A percentile compares a stretch with the other conserved stretches of the same genome.
Conservation (phyloP, 306 rosid species). For the Quercus variabilis region DNA sequence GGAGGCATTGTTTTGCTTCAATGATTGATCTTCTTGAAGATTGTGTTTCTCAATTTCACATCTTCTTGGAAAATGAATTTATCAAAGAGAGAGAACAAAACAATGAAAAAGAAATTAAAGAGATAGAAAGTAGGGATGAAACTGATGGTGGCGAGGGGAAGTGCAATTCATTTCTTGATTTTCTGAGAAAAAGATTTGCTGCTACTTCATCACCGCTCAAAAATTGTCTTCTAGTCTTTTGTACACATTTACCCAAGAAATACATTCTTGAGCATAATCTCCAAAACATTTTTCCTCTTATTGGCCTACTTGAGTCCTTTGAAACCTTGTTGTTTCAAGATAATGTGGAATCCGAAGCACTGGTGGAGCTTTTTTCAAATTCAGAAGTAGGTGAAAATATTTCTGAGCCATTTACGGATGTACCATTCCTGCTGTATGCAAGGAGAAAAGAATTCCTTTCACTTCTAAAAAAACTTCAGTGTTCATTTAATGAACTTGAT, state of each 20-base stretch:
- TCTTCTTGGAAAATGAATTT: constrained; percentile 43
- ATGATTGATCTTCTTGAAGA: constrained; percentile 58
- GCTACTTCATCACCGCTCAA: constrained; percentile 24
- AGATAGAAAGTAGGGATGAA: constrained; percentile 1
- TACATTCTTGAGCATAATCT: constrained; percentile 35
- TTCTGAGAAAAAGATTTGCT: constrained; percentile 40
- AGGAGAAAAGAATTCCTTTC: constrained; percentile 46
- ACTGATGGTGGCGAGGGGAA: constrained; percentile 13
- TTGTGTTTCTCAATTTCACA: constrained; percentile 52
- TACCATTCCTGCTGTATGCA: constrained; percentile 14
- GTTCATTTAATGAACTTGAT: constrained; percentile 38
- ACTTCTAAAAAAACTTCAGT: constrained; percentile 30
- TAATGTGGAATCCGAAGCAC: constrained; percentile 21
- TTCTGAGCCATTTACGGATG: not conserved
- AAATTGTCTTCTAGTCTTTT: constrained; percentile 34
- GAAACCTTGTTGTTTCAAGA: constrained; percentile 35
- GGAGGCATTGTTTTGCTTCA: constrained; percentile 50
- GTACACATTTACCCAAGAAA: constrained; percentile 51
- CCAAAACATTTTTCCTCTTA: constrained; percentile 28
- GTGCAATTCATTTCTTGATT: constrained; percentile 50
- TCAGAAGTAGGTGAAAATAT: constrained; percentile 9
- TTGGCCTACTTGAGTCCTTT: constrained; percentile 32
- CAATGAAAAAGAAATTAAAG: not conserved
- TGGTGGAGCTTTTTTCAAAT: constrained; percentile 46
- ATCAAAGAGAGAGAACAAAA: constrained; percentile 15